phyloP scores from a whole-genome alignment of 352 stramenopile genomes.

The Labyrinthula sp. region DNA sequence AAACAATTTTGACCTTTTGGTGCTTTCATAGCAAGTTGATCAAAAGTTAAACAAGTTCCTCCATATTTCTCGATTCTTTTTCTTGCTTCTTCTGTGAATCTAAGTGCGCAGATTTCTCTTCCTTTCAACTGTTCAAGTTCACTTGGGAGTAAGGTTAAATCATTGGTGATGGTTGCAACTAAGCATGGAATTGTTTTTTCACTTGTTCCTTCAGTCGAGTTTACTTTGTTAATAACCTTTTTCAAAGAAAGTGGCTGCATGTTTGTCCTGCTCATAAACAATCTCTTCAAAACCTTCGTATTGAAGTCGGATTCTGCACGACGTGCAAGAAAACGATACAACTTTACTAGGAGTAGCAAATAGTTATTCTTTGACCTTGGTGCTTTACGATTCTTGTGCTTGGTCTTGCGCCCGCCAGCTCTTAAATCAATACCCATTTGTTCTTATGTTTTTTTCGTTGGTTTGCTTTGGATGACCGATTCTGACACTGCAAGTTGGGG shows the following conservation, averaged over 20 bases:
- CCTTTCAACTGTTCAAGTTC: conserved; percentile 84
- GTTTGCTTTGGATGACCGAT: no score
- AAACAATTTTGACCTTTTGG: conserved; percentile 94
- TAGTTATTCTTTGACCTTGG: conserved; percentile 98
- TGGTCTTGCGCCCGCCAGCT: conserved; percentile 85
- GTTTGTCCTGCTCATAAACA: conserved; percentile 98
- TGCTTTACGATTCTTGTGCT: conserved; percentile 88
- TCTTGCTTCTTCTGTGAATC: conserved; percentile 89
- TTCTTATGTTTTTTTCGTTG: no score
- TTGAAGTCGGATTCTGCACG: conserved; percentile 97
- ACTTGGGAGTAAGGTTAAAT: conserved; percentile 87
- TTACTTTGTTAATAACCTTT: no score
- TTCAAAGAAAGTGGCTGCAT: conserved; percentile 83
- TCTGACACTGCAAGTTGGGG: no score
- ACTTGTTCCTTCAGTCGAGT: conserved; percentile 93
- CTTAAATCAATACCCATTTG: conserved; percentile 99
- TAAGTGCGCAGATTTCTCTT: conserved; percentile 78
- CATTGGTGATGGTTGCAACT: conserved; percentile 93
- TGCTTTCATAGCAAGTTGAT: conserved; percentile 88
- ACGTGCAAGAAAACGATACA: conserved; percentile 87
- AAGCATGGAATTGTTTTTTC: conserved; percentile 95
- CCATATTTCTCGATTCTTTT: conserved; percentile 88
- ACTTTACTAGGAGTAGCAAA: conserved; percentile 87
- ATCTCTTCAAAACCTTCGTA: conserved; percentile 84
- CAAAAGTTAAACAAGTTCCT: conserved; percentile 96